Base-by-base conservation (phyloP, 257 asterid genomes). In the Ophiorrhiza pumila region DNA sequence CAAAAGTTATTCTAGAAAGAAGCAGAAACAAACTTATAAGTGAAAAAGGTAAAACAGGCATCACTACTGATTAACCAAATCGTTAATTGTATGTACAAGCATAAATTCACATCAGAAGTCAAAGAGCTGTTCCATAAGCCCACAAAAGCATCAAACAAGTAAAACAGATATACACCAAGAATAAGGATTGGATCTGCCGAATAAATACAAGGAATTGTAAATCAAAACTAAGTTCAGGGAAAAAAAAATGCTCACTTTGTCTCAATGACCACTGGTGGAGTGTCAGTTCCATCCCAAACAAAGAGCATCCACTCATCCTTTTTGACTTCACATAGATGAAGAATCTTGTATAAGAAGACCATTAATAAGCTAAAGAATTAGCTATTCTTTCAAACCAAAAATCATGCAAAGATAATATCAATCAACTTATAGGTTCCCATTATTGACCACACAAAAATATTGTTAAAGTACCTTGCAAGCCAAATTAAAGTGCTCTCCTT, bases 261-360 rank as follows among this genome's bases (percentile, higher is more conserved):
- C 67, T 80, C 83, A 75, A 89, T 73, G 73, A 83, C 60, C 74
- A 73, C 69, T 22, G 96, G 90, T 10, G 95, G 95, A 69, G 89
- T 65, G 70, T 93, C 98, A 42, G 91, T 88, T 68, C 96, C 98
- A 87, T 93, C 96, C 98, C 98, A 93, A 78, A 86, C 82, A 78
- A 78, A 90, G 73, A 93, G 83, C 82, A 89, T 77, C 91, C 89
- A 85, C 41, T 85, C 83, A 75, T 83, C 86, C 74, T 83, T 79
- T 73, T 77, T 79, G 59, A 76, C 84, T 80, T 87, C 81, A 76
- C 78, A 78, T 58, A 80, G 41, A 79, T 93, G 87, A 75, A 91
- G 76, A 82, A 93, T 85, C 98, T 93, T 75, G 82, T 71, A 73
- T 18, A 76, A 60, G 56, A 61, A 69, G 57, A 76, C 31, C 27